These are phyloP conservation scores for Aspergillus ochraceoroseus DNA, from an alignment of 2,329 filamentous ascomycete genomes.

Conservation along the genomic window DNA sequence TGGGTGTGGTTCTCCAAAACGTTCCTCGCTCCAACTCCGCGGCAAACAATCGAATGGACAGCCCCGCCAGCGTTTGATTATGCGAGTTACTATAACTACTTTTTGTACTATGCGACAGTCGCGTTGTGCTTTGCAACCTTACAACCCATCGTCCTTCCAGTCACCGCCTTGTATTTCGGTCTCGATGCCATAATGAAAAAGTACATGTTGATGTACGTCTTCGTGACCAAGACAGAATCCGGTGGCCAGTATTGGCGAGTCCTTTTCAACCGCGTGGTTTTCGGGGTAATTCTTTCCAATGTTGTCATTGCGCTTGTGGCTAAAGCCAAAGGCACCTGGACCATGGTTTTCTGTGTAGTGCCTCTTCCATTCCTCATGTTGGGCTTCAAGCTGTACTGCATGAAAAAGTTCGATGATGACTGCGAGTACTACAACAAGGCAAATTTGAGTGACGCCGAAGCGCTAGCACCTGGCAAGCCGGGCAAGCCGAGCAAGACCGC, in stretches of 20 bases:
- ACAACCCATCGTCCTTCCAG: constrained; percentile 80
- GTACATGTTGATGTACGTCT: constrained; percentile 89
- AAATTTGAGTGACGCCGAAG: constrained; percentile 52
- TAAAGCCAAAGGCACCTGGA: constrained; percentile 62
- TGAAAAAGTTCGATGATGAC: constrained; percentile 67
- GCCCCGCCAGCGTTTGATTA: constrained; percentile 93
- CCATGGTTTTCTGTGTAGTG: constrained; percentile 63
- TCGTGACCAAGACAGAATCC: constrained; percentile 93
- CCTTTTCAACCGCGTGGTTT: constrained; percentile 86
- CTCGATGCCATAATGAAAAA: constrained; percentile 91
- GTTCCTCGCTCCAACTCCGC: constrained; percentile 80
- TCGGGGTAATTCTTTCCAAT: constrained; percentile 73
- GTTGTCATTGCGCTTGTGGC: constrained; percentile 71
- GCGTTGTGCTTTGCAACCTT: constrained; percentile 77
- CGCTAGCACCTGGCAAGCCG: constrained; percentile 32
- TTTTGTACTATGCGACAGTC: constrained; percentile 88
- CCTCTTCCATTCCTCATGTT: constrained; percentile 75
- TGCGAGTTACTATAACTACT: constrained; percentile 96
- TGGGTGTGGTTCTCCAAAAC: constrained; percentile 80
- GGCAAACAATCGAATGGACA: constrained; percentile 86
- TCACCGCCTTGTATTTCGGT: constrained; percentile 82
- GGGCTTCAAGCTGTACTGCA: constrained; percentile 82
- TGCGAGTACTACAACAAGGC: constrained; percentile 74
- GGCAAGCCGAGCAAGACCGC: constrained; percentile 40
- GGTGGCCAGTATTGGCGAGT: constrained; percentile 90